Percentiles rank a stretch among this genome's conserved stretches.
These are phyloP conservation scores for Gypsophila paniculata DNA, from an alignment of 179 eudicot genomes.

Conservation along the genomic window DNA sequence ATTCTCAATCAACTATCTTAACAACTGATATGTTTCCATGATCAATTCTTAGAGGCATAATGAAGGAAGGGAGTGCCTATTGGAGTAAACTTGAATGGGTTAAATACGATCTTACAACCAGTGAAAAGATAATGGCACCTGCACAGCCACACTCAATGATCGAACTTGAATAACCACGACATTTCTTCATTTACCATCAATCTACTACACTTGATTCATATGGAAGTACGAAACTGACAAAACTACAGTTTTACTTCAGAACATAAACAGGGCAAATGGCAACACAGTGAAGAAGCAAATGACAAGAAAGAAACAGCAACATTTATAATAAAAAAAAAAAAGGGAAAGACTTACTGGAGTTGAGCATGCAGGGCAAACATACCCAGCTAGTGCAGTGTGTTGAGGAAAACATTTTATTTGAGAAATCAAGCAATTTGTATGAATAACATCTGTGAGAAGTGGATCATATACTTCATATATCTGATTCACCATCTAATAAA, in stretches of 20 bases:
- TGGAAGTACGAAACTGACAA: neutral
- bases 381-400: conserved; percentile 93
- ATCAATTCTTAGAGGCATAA: too few relatives aligned
- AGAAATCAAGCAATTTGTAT: conserved; percentile 82
- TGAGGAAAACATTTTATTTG: conserved; percentile 75
- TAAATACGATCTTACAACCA: too few relatives aligned
- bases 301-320: neutral
- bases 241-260: neutral
- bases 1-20: too few relatives aligned
- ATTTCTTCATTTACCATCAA: conserved; percentile 4
- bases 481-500: conserved; percentile 6
- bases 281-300: neutral
- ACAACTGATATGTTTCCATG: too few relatives aligned
- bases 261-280: neutral
- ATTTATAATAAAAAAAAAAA: neutral
- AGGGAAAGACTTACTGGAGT: conserved; percentile 53
- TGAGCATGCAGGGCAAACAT: conserved; percentile 78
- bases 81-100: too few relatives aligned
- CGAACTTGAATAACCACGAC: neutral
- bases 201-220: neutral
- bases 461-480: conserved; percentile 22
- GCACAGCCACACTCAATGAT: conserved; percentile 7
- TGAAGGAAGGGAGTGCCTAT: too few relatives aligned
- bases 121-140: neutral
- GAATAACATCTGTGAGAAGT: conserved; percentile 57